Base-by-base conservation (phyloP, 306 rosid species). In the Cicer arietinum region DNA sequence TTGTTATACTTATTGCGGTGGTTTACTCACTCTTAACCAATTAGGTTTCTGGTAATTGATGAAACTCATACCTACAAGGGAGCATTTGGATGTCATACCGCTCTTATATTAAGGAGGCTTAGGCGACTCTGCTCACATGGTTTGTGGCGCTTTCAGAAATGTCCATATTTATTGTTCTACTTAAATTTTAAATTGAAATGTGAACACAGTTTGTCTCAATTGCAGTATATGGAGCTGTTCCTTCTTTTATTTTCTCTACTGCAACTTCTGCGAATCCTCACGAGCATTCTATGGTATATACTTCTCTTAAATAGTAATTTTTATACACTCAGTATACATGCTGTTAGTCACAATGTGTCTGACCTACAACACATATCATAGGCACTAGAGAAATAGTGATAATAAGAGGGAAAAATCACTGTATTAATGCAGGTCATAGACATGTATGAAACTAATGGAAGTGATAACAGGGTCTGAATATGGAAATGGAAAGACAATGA, bases 41-140 rank as follows among this genome's bases (percentile, higher is more conserved):
- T 77, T 67, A 94, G 97, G 85, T 91, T 90, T 89, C 83, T 94
- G 70, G 91, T 90, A 78, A 81, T 91, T 69, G 98, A 94, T 77
- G 97, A 94, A 88, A 88, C 96, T 59, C 98, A 94, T 80, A 82
- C 86, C 30, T 94, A 90, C 82, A 91, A 91, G 89, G 98, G 98
- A 74, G 97, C 97, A 74, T 90, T 94, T 85, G 97, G 98, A 80
- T 86, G 97, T 75, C 98, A 91, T 80, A 94, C 97, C 63, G 95
- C 97, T 71, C 84, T 91, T 67, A 88, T 89, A 76, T 65, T 90
- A 61, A 80, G 98, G 86, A 86, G 98, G 86, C 92, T 94, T 71
- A 82, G 76, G 69, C 86, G 97, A 76, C 92, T 90, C 62, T 94
- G 98, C 80, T 84, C 89, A 37, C 88, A 91, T 69, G 91, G 98